Base-by-base conservation (phyloP, 1,139 yeast species). In the Protomyces macrosporus region DNA sequence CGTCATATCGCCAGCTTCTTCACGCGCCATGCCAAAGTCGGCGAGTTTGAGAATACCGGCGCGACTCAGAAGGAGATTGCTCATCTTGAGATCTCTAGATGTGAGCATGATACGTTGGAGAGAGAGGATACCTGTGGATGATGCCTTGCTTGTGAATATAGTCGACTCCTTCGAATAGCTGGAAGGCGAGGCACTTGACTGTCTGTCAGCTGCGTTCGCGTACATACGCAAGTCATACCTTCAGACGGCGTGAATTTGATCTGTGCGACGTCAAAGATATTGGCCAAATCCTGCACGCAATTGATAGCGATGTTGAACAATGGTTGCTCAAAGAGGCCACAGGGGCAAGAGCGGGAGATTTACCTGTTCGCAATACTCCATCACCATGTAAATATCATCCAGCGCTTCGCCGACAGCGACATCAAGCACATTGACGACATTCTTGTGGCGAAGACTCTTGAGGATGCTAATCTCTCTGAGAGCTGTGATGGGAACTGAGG, bases 391-490 rank as follows among this genome's bases (percentile, higher is more conserved):
- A 16, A 68, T 66, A 50, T 68, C 69, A 53, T 68, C 69, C 39
- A 68, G 42, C 67, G 83, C 83, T 9, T 71, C 70, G 70, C 87
- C 95, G 39, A 87, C 86, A 90, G 88, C 88, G 78, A 88, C 87
- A 72, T 88, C 95, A 53, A 82, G 75, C 58, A 88, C 77, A 0
- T 88, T 84, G 36, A 88, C 85, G 23, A 88, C 82, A 72, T 88
- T 87, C 10, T 80, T 81, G 72, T 88, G 93, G 68, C 86, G 83
- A 71, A 87, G 86, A 12, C 89, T 83, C 72, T 87, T 93, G 54
- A 88, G 75, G 16, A 88, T 75, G 65, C 88, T 84, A 60, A 87
- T 86, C 74, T 88, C 95, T 70, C 96, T 77, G 72, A 87, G 83
- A 0, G 95, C 90, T 0, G 96, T 88, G 33, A 87, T 87, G 2